Percentiles rank a stretch among this genome's conserved stretches.
Conservation (phyloP, 345 rosid species). For the Capsella bursapastoris region DNA sequence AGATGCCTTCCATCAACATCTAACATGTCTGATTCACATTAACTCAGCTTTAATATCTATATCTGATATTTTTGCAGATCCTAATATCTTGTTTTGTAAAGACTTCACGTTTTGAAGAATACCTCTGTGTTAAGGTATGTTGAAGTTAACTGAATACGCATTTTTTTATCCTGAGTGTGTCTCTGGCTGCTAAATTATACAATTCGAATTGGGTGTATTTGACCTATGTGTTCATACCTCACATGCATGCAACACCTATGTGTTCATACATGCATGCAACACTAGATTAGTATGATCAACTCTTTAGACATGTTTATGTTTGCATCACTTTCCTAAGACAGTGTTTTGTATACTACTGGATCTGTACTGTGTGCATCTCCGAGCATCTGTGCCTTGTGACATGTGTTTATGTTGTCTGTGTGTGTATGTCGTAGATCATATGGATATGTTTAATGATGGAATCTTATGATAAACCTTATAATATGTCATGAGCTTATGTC, state of each 20-base stretch:
- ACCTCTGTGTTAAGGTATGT: conserved; percentile 80
- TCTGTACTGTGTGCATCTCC: not conserved
- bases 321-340: not conserved
- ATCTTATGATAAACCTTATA: conserved; percentile 18
- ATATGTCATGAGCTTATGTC: conserved; percentile 23
- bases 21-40: not conserved
- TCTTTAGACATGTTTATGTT: conserved; percentile 8
- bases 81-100: conserved; percentile 90
- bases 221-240: not conserved
- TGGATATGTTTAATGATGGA: conserved; percentile 2
- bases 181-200: conserved; percentile 3
- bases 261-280: conserved; percentile 14
- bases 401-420: conserved; percentile 8
- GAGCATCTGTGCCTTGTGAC: conserved; percentile 1
- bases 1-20: not conserved
- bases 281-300: conserved; percentile 15
- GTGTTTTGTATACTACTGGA: not conserved
- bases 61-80: conserved; percentile 58
- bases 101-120: conserved; percentile 88
- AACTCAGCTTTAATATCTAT: conserved; percentile 22
- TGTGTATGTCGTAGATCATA: not conserved
- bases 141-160: conserved; percentile 1
- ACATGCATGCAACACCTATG: not conserved
- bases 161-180: not conserved
- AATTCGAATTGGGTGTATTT: not conserved